phyloP scores from a whole-genome alignment of 1,284 basidiomycete species.

The Ceraceosorus bombacis region DNA sequence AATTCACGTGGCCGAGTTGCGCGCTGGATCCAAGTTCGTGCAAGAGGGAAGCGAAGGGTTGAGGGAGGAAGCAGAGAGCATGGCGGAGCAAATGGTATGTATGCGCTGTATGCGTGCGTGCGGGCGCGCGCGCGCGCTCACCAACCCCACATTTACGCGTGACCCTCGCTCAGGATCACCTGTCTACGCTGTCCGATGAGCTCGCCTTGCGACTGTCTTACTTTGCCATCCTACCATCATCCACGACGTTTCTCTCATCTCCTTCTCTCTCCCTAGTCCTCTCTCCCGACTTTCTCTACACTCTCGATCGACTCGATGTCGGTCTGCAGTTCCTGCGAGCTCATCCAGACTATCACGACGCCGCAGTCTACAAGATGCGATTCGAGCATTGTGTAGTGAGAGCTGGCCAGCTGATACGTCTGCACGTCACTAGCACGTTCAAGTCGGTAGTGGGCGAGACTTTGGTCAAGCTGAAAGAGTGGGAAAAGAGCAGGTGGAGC shows the following conservation, averaged over 20 bases:
- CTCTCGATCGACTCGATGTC: slow-evolving; percentile 37
- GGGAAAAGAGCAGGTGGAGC: slow-evolving; percentile 7
- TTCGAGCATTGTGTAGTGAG: slow-evolving; percentile 36
- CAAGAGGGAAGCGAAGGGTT: slow-evolving; percentile 36
- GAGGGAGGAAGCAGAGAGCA: slow-evolving; percentile 30
- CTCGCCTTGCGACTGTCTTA: slow-evolving; percentile 34
- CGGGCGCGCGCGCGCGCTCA: too few species aligned
- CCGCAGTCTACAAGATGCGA: slow-evolving; percentile 37
- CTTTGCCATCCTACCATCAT: slow-evolving; percentile 37
- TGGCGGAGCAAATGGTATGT: slow-evolving; percentile 10
- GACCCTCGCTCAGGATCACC: slow-evolving; percentile 14
- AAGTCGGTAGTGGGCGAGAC: slow-evolving; percentile 12
- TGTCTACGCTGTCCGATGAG: slow-evolving; percentile 26
- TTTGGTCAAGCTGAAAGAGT: slow-evolving; percentile 17
- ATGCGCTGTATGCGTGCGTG: not conserved
- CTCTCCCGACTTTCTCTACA: slow-evolving; percentile 29
- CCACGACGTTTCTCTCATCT: slow-evolving; percentile 34
- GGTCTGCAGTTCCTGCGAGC: slow-evolving; percentile 30
- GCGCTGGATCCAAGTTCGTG: slow-evolving; percentile 34
- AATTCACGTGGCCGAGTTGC: slow-evolving; percentile 32
- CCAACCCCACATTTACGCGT: not conserved
- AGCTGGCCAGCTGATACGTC: slow-evolving; percentile 29
- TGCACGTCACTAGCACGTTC: slow-evolving; percentile 21
- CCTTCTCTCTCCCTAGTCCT: slow-evolving; percentile 29
- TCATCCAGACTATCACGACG: slow-evolving; percentile 32